Evolutionary conservation across 129 eudicot genomes (phyloP), one percentile per base, ranked within the genome.

Genomic region (Centaurea solstitialis): DNA sequence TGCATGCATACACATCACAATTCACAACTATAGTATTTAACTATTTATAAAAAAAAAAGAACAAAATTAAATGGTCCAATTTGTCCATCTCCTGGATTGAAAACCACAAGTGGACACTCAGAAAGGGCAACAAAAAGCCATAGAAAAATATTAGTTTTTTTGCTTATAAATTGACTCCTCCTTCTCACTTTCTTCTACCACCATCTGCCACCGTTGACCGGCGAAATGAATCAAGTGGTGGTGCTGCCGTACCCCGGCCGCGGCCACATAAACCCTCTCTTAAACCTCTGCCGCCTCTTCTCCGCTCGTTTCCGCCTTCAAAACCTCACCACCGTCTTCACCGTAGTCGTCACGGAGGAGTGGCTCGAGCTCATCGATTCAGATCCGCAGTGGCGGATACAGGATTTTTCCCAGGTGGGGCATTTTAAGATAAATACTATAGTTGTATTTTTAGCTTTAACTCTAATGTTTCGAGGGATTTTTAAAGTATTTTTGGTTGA

Each of bases 181-280:
- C 65, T 17, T 57, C n/a, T 57, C 1, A 57, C 9, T 57, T n/a
- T 21, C 65, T 57, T 57, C 65, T 2, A 50, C 21, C 21, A 17
- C 23, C 22, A 20, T 7, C 66, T 30, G 9, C 12, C 28, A 62
- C 13, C 26, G 6, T 62, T 62, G 12, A 62, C 12, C 6, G 28
- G 13, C 68, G 65, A 17, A 62, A 62, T 62, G 68, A 62, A 62
- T 62, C 87, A 81, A 18, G 80, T 84, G 26, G 81, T 87, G 61
- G 90, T 80, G 12, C 13, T 89, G 53, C 93, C 93, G 6, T 86
- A 71, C 24, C 93, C 93, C 0, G 93, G 88, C 10, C 68, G 93
- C 35, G 93, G 93, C 79, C 93, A 89, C 80, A 76, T 89, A 65
- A 89, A 89, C 72, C 93, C 93, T 2, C 70, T 89, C 84, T 59